phyloP scores from a whole-genome alignment of 768 basidiomycete genomes.

The Calocera cornea region DNA sequence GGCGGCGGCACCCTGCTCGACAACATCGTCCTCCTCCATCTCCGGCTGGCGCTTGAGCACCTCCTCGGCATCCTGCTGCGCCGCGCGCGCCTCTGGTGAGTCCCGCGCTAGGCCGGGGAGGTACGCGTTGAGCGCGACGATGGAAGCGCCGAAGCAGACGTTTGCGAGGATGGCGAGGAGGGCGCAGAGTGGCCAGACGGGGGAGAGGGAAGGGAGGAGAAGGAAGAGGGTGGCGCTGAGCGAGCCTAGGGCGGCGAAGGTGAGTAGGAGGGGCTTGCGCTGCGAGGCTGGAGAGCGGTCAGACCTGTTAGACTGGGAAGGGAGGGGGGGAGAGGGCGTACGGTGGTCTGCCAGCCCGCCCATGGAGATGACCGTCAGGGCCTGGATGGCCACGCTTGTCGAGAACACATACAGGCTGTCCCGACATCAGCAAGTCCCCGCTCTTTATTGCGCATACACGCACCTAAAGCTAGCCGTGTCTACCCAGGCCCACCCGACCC shows the following conservation, averaged over 20 bases:
- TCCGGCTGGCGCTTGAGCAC: background rate
- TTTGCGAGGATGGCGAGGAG: slow-evolving; percentile 65
- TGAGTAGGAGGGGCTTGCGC: slow-evolving; percentile 63
- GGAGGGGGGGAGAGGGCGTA: slow-evolving; percentile 28
- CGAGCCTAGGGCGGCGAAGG: slow-evolving; percentile 63
- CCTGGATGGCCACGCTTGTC: slow-evolving; percentile 75
- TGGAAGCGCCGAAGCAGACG: slow-evolving; percentile 70
- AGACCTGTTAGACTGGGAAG: background rate
- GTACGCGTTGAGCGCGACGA: slow-evolving; percentile 85
- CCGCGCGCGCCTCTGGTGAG: slow-evolving; percentile 28
- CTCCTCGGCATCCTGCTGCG: slow-evolving; percentile 7
- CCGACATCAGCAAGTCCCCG: slow-evolving; percentile 8
- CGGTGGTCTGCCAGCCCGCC: slow-evolving; percentile 83
- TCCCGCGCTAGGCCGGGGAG: slow-evolving; percentile 59
- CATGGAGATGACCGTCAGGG: slow-evolving; percentile 89
- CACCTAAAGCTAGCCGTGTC: slow-evolving; percentile 89
- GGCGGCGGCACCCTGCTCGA: slow-evolving; percentile 16
- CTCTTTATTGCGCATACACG: slow-evolving; percentile 13
- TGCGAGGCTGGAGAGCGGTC: slow-evolving; percentile 38
- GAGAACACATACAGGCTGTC: slow-evolving; percentile 77
- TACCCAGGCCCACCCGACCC: slow-evolving; percentile 71
- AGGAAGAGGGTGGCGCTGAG: slow-evolving; percentile 56
- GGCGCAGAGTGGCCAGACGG: slow-evolving; percentile 55
- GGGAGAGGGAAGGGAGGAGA: slow-evolving; percentile 53
- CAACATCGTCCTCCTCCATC: background rate